Evolutionary conservation across 345 rosid genomes (phyloP).

Genomic region (Combretum micranthum): DNA sequence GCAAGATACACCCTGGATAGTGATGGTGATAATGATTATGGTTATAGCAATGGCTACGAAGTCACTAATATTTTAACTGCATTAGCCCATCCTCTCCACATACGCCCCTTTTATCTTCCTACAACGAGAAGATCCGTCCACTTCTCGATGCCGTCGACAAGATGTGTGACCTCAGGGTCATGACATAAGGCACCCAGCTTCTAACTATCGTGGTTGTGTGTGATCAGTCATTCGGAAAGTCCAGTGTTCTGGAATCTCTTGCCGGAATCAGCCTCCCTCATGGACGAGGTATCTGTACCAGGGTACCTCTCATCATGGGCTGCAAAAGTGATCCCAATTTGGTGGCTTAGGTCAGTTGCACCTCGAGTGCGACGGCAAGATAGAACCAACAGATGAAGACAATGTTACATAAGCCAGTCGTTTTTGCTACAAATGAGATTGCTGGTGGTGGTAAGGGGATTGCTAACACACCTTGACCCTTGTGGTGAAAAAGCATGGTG

Average conservation of each 20-base stretch:
- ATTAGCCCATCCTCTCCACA: too few species aligned
- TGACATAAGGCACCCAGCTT: too few species aligned
- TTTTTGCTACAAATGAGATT: constrained; percentile 30
- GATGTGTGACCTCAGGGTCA: too few species aligned
- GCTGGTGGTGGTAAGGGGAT: constrained; percentile 47
- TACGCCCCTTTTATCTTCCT: constrained; percentile 29
- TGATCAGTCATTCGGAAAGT: constrained; percentile 51
- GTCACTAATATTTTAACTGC: too few species aligned
- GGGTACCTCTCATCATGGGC: constrained; percentile 53
- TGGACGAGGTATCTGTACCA: constrained; percentile 40
- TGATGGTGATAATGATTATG: too few species aligned
- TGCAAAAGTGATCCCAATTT: constrained; percentile 18
- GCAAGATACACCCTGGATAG: too few species aligned
- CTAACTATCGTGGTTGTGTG: constrained; percentile 52
- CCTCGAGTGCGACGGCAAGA: constrained; percentile 28
- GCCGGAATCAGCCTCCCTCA: constrained; percentile 22
- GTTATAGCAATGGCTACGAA: too few species aligned
- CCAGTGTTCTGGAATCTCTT: constrained; percentile 49
- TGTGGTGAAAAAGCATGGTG: constrained; percentile 37
- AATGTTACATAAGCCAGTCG: constrained; percentile 22
- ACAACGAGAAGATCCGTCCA: too few species aligned
- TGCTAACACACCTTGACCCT: constrained; percentile 34
- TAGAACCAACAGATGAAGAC: constrained; percentile 20
- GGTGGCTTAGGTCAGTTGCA: constrained; percentile 17
- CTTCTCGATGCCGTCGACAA: too few species aligned